Evolutionary conservation across 805 yeast species (phyloP).

Genomic region (Ogataea sp.): DNA sequence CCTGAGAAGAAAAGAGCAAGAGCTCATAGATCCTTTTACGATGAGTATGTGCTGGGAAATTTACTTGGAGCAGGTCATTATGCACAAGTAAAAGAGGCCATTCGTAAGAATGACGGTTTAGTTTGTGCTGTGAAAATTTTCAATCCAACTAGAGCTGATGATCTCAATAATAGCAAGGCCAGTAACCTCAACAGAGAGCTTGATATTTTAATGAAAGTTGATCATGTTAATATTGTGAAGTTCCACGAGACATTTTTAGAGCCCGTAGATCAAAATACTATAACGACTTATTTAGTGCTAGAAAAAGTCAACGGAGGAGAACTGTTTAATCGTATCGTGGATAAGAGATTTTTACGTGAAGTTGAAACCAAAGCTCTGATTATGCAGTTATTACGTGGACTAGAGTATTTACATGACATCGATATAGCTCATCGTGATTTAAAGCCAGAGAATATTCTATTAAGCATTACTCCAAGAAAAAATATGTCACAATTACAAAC

Average conservation of each 20-base stretch:
- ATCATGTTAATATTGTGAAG: conserved; percentile 65
- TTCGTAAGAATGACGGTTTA: conserved; percentile 46
- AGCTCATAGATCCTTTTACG: conserved; percentile 37
- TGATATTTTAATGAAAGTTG: conserved; percentile 52
- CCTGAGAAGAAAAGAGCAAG: conserved; percentile 9
- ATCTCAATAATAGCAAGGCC: conserved; percentile 16
- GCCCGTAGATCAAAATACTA: conserved; percentile 36
- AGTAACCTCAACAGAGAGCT: conserved; percentile 52
- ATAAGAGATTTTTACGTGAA: conserved; percentile 52
- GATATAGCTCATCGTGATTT: conserved; percentile 91
- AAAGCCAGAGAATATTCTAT: conserved; percentile 84
- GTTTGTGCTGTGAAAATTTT: conserved; percentile 70
- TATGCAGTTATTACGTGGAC: conserved; percentile 46
- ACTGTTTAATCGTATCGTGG: conserved; percentile 61
- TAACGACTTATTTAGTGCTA: conserved; percentile 54
- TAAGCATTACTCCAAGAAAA: conserved; percentile 35
- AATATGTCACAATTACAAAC: conserved; percentile 8
- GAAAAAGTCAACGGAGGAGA: conserved; percentile 75
- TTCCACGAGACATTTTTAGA: conserved; percentile 49
- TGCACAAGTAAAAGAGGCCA: conserved; percentile 72
- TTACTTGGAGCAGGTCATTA: conserved; percentile 73
- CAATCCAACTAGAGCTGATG: conserved; percentile 28
- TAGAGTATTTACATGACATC: conserved; percentile 83
- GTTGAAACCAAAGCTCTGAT: conserved; percentile 56
- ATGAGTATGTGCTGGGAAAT: conserved; percentile 46